Conservation (phyloP, 129 eudicot species). For the Heracleum sosnowskyi region DNA sequence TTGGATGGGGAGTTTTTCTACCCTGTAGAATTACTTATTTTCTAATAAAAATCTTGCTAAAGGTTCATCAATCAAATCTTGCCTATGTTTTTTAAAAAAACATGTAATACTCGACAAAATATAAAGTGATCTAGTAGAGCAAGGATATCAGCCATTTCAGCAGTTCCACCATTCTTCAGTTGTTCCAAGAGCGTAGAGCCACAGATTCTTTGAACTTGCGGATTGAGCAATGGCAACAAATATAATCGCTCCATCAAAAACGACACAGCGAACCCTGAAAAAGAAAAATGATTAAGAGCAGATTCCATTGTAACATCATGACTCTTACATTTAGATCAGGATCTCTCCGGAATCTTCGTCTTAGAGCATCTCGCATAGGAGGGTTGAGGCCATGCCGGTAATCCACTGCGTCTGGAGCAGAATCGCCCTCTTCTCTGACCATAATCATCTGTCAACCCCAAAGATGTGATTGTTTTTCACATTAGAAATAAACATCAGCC, state of each 20-base stretch:
- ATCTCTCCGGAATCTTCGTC: slow-evolving; percentile 82
- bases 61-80: not conserved
- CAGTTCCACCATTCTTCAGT: slow-evolving; percentile 78
- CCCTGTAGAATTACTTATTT: not conserved
- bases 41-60: not conserved
- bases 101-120: not conserved
- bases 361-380: slow-evolving; percentile 86
- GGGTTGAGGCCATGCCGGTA: slow-evolving; percentile 85
- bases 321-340: slow-evolving; percentile 54
- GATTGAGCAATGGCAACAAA: not conserved
- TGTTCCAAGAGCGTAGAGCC: too few species aligned
- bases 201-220: too few species aligned
- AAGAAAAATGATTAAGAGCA: not conserved
- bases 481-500: not conserved
- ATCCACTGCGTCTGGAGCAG: slow-evolving; percentile 60
- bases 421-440: slow-evolving; percentile 66
- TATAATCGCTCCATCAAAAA: not conserved
- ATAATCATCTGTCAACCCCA: slow-evolving; percentile 48
- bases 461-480: slow-evolving; percentile 5
- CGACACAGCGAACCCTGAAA: not conserved
- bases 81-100: not conserved
- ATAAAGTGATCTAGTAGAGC: not conserved
- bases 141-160: slow-evolving; percentile 55
- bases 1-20: not conserved
- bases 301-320: not conserved